These are phyloP conservation scores for Mycena galopus DNA, from an alignment of 768 basidiomycete genomes.

Conservation along the genomic window DNA sequence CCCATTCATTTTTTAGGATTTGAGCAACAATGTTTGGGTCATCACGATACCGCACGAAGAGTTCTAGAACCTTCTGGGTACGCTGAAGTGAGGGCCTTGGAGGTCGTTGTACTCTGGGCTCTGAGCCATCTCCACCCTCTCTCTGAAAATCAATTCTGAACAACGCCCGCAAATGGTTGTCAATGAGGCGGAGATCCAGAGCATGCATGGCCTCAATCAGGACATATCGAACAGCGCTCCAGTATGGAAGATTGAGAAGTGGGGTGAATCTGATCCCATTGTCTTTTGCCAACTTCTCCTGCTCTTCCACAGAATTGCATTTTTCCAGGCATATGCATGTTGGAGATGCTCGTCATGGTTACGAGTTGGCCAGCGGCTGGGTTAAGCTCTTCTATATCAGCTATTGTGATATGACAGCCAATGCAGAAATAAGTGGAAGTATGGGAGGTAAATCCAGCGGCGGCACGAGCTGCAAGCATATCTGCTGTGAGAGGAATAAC, in stretches of 20 bases:
- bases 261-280: slow-evolving; percentile 46
- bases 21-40: too few species aligned
- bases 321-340: slow-evolving; percentile 37
- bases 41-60: too few species aligned
- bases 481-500: slow-evolving; percentile 47
- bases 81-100: not conserved
- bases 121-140: slow-evolving; percentile 26
- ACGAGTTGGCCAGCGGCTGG: slow-evolving; percentile 44
- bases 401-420: slow-evolving; percentile 38
- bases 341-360: slow-evolving; percentile 27
- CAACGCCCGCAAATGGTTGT: slow-evolving; percentile 47
- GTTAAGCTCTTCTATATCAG: slow-evolving; percentile 47
- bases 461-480: slow-evolving; percentile 45
- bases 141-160: slow-evolving; percentile 39
- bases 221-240: slow-evolving; percentile 47
- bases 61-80: too few species aligned
- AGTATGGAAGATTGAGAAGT: slow-evolving; percentile 54
- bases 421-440: slow-evolving; percentile 44
- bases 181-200: slow-evolving; percentile 49
- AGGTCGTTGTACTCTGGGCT: not conserved
- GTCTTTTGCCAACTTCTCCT: slow-evolving; percentile 34
- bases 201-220: slow-evolving; percentile 58
- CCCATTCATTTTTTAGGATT: not conserved
- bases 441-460: slow-evolving; percentile 39
- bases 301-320: slow-evolving; percentile 35